Evolutionary conservation across 2,329 filamentous ascomycete genomes (phyloP).

Genomic region (Incumbomyces delicatus): DNA sequence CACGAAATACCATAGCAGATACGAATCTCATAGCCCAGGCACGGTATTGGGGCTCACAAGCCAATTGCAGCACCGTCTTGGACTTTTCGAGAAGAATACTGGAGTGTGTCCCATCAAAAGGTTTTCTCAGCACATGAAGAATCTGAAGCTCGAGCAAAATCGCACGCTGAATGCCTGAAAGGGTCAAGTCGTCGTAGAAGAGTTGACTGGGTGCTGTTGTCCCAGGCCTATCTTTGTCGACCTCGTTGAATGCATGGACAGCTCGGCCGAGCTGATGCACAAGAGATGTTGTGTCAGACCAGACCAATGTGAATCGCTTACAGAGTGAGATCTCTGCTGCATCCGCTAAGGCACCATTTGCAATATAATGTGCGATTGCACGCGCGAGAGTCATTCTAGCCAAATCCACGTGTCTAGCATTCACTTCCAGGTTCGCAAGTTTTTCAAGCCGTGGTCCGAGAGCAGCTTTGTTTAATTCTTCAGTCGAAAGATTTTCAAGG

Average conservation of each 20-base stretch:
- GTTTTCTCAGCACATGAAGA: not conserved
- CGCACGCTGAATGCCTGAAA: constrained; percentile 14
- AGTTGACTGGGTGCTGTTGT: not conserved
- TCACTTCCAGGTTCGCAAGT: constrained; percentile 32
- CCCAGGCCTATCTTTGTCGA: too few relatives aligned
- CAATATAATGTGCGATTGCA: constrained; percentile 33
- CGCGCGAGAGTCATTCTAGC: constrained; percentile 30
- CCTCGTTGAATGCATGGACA: not conserved
- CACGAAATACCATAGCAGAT: not conserved
- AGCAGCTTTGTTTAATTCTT: constrained; percentile 30
- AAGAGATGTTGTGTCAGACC: constrained; percentile 27
- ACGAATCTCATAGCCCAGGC: constrained; percentile 3
- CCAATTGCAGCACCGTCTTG: not conserved
- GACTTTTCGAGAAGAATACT: constrained; percentile 1
- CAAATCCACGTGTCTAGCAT: constrained; percentile 27
- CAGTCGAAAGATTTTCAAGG: constrained; percentile 26
- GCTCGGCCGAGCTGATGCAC: constrained; percentile 31
- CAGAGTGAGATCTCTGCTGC: constrained; percentile 22
- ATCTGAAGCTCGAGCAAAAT: constrained; percentile 17
- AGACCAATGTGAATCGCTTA: constrained; percentile 22
- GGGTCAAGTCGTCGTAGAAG: constrained; percentile 13
- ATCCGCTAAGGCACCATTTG: constrained; percentile 27
- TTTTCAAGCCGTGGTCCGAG: constrained; percentile 36
- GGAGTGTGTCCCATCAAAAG: not conserved
- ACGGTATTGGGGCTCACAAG: not conserved